These are phyloP conservation scores for Fusarium decemcellulare DNA, from an alignment of 2,329 filamentous ascomycete species.

Conservation along the genomic window DNA sequence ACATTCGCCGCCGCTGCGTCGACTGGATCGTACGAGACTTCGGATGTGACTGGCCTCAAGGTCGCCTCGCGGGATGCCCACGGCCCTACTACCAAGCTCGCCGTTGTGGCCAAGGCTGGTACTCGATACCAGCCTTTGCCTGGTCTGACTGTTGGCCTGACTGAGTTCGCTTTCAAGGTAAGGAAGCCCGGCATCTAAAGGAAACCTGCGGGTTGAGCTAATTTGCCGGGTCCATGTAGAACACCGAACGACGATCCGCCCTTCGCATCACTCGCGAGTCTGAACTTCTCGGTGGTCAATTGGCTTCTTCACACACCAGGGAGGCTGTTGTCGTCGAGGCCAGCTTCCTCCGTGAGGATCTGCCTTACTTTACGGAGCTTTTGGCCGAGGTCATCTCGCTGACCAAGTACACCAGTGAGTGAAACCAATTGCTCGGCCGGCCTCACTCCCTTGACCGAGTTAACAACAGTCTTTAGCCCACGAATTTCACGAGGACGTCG, in stretches of 20 bases:
- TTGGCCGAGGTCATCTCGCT: constrained; percentile 90
- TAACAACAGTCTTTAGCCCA: constrained; percentile 70
- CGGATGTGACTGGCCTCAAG: constrained; percentile 91
- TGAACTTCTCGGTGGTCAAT: constrained; percentile 93
- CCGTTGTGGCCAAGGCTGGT: constrained; percentile 93
- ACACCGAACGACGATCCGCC: constrained; percentile 88
- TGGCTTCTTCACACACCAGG: constrained; percentile 89
- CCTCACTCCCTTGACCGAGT: constrained; percentile 7
- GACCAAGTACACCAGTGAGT: constrained; percentile 86
- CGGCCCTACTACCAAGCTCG: constrained; percentile 90
- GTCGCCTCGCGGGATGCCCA: constrained; percentile 91
- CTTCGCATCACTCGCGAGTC: constrained; percentile 95
- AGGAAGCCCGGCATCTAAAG: constrained; percentile 28
- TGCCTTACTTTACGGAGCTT: constrained; percentile 97
- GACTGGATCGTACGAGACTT: constrained; percentile 88
- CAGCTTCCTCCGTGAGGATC: constrained; percentile 94
- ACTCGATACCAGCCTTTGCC: constrained; percentile 93
- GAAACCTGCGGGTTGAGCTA: constrained; percentile 56
- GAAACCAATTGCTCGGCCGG: constrained; percentile 18
- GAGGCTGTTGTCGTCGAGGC: constrained; percentile 94
- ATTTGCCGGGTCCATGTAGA: constrained; percentile 68
- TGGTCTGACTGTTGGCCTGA: constrained; percentile 89
- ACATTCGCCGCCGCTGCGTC: constrained; percentile 71
- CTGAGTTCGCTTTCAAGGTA: constrained; percentile 98
- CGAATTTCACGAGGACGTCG: constrained; percentile 91